These are phyloP conservation scores for Dunaliella salina DNA, from an alignment of 163 green algal species.

Conservation along the genomic window DNA sequence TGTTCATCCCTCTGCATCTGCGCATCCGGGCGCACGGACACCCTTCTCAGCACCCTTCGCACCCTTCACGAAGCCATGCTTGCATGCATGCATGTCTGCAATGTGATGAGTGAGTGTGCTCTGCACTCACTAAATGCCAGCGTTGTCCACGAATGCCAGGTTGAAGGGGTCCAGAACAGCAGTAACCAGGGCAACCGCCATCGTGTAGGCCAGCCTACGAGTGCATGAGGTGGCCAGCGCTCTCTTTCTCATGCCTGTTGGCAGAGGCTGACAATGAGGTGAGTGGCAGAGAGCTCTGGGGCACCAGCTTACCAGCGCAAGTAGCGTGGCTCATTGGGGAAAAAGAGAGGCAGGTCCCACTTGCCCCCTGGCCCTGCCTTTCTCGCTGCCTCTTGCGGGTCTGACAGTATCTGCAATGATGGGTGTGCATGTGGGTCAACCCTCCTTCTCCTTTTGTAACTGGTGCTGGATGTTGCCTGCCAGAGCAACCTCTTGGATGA, in stretches of 20 bases:
- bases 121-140: conserved; percentile 3
- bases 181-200: not conserved
- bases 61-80: too few species aligned
- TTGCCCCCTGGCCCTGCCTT: not conserved
- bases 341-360: not conserved
- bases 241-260: not conserved
- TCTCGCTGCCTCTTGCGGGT: not conserved
- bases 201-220: not conserved
- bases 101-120: too few species aligned
- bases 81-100: too few species aligned
- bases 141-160: conserved; percentile 16
- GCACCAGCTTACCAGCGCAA: not conserved
- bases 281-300: not conserved
- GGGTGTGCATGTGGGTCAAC: too few species aligned
- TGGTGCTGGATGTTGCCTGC: not conserved
- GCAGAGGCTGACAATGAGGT: not conserved
- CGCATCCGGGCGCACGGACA: too few species aligned
- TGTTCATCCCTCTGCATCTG: too few species aligned
- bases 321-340: not conserved
- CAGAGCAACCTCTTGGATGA: not conserved
- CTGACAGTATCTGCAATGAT: not conserved
- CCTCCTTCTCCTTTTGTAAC: not conserved
- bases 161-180: conserved; percentile 10
- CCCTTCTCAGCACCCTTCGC: too few species aligned
- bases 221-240: not conserved